phyloP scores from a whole-genome alignment of 73 alveolate species.

The Uronychia setigera region DNA sequence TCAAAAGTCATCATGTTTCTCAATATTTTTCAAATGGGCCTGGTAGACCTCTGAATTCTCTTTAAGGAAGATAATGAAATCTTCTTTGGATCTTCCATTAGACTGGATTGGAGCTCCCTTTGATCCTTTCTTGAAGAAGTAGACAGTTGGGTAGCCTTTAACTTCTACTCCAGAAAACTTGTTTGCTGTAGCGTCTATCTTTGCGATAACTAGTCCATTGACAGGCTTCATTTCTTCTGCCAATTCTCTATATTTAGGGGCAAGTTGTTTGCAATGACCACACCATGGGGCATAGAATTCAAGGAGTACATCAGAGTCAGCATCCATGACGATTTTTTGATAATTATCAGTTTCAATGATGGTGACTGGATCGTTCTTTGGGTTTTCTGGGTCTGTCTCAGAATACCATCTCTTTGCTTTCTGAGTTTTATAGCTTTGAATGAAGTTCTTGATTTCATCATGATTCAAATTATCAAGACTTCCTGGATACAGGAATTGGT shows the following conservation, averaged over 20 bases:
- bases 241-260: conserved; percentile 53
- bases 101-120: conserved; percentile 32
- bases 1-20: too few species aligned
- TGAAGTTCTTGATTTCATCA: too few species aligned
- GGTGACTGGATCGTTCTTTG: too few species aligned
- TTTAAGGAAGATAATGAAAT: conserved; percentile 42
- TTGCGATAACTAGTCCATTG: conserved; percentile 77
- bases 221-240: conserved; percentile 52
- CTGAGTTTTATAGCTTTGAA: too few species aligned
- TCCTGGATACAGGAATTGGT: too few species aligned
- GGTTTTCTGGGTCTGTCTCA: too few species aligned
- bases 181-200: conserved; percentile 92
- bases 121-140: conserved; percentile 58
- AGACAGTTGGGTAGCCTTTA: conserved; percentile 26
- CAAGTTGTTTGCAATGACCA: conserved; percentile 71
- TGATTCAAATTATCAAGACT: too few species aligned
- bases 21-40: conserved; percentile 21
- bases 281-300: conserved; percentile 78
- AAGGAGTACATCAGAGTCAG: conserved; percentile 13
- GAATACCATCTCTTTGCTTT: too few species aligned
- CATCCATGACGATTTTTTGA: background rate
- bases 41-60: conserved; percentile 52
- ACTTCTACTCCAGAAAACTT: conserved; percentile 70
- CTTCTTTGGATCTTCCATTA: conserved; percentile 67
- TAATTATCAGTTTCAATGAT: too few species aligned